Evolutionary conservation across 352 stramenopile genomes (phyloP), one percentile per base, ranked within the genome.

Genomic region (Pythium angustatum): DNA sequence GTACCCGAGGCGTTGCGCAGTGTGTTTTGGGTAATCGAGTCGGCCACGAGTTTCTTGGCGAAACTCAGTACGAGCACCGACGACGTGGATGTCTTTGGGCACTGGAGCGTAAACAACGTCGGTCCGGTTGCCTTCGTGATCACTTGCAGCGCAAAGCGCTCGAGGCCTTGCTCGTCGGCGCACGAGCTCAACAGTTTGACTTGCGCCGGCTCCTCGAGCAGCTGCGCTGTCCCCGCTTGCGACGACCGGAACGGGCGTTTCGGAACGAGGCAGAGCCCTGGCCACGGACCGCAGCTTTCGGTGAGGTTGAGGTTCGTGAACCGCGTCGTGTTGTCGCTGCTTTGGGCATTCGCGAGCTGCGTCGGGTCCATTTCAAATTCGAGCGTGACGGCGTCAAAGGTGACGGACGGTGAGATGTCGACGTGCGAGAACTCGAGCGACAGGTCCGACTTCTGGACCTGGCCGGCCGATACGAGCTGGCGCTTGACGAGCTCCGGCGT

Each of bases 301-400:
- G 6, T 11, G 6, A 2, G 17, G n/a, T 26, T 5, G 1, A 64
- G 17, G 12, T 50, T 5, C 2, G 22, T 64, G 34, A 22, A 47
- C 7, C 57, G 44, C 17, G 55, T 59, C 7, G 45, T 34, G 28
- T 51, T 48, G 24, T 38, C 33, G 12, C 27, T 55, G 7, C 21
- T 24, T 1, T 19, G 14, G 10, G 19, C 31, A 6, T 24, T 21
- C 5, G 47, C 26, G 21, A 64, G 11, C 33, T 40, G 45, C 12
- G 2, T 57, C 10, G 56, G 43, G 26, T 63, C 56, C 17, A 56
- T 5, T 5, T 45, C 56, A 14, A 63, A 12, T 17, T 63, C 56
- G 22, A 56, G 38, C 33, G 56, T 63, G 26, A 63, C 43, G 15
- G 34, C 44, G 24, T 64, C 57, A 40, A 64, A 64, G 17, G 17